Conservation (phyloP, 345 rosid species). For the Camelina neglecta region DNA sequence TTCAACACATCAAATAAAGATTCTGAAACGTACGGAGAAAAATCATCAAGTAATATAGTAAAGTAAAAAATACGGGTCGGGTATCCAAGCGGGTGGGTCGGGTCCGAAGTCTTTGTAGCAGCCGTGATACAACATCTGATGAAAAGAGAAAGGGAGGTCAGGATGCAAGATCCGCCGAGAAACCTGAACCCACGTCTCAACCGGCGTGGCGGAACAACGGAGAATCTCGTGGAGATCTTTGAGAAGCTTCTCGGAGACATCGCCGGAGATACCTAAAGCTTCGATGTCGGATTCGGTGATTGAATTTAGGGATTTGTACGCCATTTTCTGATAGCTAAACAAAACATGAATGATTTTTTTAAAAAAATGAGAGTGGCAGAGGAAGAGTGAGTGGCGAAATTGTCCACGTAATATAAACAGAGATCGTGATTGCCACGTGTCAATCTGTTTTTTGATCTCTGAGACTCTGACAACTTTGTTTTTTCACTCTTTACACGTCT, state of each 20-base stretch:
- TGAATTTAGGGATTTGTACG: constrained; percentile 54
- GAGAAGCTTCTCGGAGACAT: constrained; percentile 51
- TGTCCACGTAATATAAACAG: constrained; percentile 30
- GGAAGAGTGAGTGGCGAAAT: neutral
- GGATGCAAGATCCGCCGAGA: constrained; percentile 64
- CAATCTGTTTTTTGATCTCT: constrained; percentile 1
- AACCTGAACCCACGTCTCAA: constrained; percentile 66
- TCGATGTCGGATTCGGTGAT: constrained; percentile 61
- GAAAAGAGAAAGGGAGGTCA: constrained; percentile 80
- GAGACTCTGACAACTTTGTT: neutral
- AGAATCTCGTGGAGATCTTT: constrained; percentile 49
- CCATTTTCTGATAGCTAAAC: constrained; percentile 42
- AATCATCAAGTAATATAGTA: neutral
- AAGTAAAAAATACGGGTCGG: constrained; percentile 59
- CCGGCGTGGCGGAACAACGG: constrained; percentile 45
- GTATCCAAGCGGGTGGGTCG: constrained; percentile 93
- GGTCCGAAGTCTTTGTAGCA: constrained; percentile 82
- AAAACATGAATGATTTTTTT: neutral
- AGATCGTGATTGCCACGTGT: constrained; percentile 19
- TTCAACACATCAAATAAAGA: neutral
- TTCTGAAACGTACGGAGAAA: neutral
- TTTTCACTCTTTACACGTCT: constrained; percentile 26
- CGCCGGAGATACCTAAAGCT: constrained; percentile 59
- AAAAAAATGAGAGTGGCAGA: constrained; percentile 5
- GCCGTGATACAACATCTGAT: constrained; percentile 84